Evolutionary conservation across 441 rosid species (phyloP).

Genomic region (Hura crepitans): DNA sequence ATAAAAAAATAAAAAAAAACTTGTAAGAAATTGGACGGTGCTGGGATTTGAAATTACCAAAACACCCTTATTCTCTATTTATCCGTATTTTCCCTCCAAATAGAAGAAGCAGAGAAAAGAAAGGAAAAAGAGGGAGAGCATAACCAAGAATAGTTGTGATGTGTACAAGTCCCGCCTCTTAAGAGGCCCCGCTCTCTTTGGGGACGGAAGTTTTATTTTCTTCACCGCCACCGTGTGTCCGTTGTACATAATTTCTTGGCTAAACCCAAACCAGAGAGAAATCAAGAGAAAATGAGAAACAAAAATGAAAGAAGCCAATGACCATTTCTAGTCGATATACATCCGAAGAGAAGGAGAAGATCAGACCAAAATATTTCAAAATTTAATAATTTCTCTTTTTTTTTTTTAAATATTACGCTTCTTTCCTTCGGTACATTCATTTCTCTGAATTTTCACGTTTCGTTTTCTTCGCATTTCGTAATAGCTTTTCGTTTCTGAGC

Average conservation of each 20-base stretch:
- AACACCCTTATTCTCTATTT: too few species aligned
- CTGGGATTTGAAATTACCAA: too few species aligned
- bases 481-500: not conserved
- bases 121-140: too few species aligned
- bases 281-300: not conserved
- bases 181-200: slow-evolving; percentile 30
- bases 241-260: slow-evolving; percentile 24
- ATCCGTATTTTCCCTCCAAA: too few species aligned
- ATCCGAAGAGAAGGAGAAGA: not conserved
- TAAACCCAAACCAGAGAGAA: not conserved
- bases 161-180: slow-evolving; percentile 37
- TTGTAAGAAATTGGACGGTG: too few species aligned
- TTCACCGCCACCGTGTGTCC: slow-evolving; percentile 43
- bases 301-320: not conserved
- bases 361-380: not conserved
- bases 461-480: not conserved
- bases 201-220: slow-evolving; percentile 22
- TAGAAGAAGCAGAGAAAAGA: not conserved
- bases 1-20: too few species aligned
- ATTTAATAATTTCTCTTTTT: not conserved
- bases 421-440: slow-evolving; percentile 11
- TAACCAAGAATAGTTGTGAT: slow-evolving; percentile 34
- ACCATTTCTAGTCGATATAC: not conserved
- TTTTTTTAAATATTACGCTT: slow-evolving; percentile 3
- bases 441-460: not conserved